phyloP scores from a whole-genome alignment of 768 basidiomycete genomes.

The Suillus ampliporus region DNA sequence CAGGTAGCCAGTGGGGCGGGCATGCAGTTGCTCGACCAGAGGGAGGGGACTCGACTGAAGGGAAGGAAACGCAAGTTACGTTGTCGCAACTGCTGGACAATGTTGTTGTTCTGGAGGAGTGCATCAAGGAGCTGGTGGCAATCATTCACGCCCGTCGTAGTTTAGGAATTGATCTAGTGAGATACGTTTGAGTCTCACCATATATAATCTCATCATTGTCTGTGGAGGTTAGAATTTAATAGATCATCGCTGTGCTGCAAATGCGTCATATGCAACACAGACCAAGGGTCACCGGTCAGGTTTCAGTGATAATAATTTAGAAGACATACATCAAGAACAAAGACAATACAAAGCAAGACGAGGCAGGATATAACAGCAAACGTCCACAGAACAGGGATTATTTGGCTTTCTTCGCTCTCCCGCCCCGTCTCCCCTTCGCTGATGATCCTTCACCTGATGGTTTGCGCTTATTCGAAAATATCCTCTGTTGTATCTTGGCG shows the following conservation, averaged over 20 bases:
- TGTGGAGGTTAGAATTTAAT: not conserved
- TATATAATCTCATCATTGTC: conserved; percentile 1
- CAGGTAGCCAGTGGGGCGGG: conserved; percentile 50
- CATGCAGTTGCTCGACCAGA: conserved; percentile 33
- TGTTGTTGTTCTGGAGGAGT: conserved; percentile 93
- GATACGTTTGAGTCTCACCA: conserved; percentile 60
- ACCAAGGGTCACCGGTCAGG: not conserved
- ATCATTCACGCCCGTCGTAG: conserved; percentile 84
- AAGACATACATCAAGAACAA: not conserved
- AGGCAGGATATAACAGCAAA: not conserved
- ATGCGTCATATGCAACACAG: not conserved
- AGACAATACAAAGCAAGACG: not conserved
- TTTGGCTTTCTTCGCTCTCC: conserved; percentile 43
- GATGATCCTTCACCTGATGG: conserved; percentile 25
- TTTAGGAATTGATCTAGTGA: conserved; percentile 82
- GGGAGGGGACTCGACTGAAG: conserved; percentile 33
- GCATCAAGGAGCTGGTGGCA: conserved; percentile 89
- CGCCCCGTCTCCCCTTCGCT: conserved; percentile 34
- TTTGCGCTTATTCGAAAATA: conserved; percentile 54
- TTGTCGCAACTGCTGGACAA: conserved; percentile 90
- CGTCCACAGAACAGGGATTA: conserved; percentile 17
- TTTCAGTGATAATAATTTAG: not conserved
- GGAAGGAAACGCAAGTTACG: conserved; percentile 56
- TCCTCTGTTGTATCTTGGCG: conserved; percentile 60
- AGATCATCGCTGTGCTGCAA: no score